A percentile compares a stretch with the other conserved stretches of the same genome.
These are phyloP conservation scores for Solanum tacnaense DNA, from an alignment of 257 asterid genomes.

Conservation along the genomic window DNA sequence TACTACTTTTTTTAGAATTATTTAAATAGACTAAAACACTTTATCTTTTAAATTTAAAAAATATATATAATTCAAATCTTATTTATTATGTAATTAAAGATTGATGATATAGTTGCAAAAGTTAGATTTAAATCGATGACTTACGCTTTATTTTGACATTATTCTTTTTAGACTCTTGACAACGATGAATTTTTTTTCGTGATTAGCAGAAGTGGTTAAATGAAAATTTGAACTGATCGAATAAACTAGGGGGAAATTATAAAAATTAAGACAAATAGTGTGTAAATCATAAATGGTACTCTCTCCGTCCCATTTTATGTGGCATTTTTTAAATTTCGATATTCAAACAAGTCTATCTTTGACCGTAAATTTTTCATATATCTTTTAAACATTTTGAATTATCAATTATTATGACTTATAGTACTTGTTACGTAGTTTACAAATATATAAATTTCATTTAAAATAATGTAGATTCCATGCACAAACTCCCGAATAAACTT, in stretches of 20 bases:
- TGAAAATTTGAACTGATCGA: neutral
- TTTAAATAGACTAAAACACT: neutral
- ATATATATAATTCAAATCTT: too few relatives aligned
- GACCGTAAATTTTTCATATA: accelerated
- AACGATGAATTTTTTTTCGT: neutral
- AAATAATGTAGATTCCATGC: too few relatives aligned
- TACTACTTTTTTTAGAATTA: neutral
- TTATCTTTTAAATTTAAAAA: too few relatives aligned
- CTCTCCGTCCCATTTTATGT: too few relatives aligned
- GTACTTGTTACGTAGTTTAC: too few relatives aligned
- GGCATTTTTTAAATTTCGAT: accelerated
- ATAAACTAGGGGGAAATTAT: neutral
- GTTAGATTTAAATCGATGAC: neutral
- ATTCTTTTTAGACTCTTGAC: neutral
- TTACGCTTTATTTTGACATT: neutral
- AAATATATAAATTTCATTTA: too few relatives aligned
- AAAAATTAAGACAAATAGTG: neutral
- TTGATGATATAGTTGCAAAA: neutral
- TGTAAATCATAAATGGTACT: neutral
- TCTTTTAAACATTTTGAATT: too few relatives aligned
- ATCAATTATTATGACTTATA: too few relatives aligned
- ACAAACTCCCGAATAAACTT: accelerated
- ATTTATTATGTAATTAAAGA: neutral
- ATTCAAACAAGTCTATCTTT: too few relatives aligned
- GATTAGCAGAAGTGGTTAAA: neutral